A percentile compares a stretch with the other conserved stretches of the same genome.
Conservation (phyloP, 192 early-diverging fungal species). For the Coemansia sp. region DNA sequence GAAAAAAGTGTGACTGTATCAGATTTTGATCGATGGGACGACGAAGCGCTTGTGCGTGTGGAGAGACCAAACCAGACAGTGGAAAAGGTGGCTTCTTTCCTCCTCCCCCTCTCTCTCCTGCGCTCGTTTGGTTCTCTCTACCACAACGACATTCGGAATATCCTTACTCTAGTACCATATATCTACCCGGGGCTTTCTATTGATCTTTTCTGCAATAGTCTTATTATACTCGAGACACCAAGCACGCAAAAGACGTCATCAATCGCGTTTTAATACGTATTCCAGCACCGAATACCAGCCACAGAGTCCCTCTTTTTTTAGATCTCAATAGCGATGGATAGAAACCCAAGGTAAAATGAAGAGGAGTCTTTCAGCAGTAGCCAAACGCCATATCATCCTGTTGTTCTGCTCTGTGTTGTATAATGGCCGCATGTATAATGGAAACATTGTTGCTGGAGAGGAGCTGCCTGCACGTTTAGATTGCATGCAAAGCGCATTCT, state of each 20-base stretch:
- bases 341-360: conserved; percentile 25
- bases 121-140: too few species aligned
- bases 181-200: too few species aligned
- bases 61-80: too few species aligned
- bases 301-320: neutral
- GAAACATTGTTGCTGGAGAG: neutral
- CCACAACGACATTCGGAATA: too few species aligned
- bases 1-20: neutral
- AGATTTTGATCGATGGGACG: neutral
- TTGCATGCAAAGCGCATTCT: neutral
- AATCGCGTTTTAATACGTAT: neutral
- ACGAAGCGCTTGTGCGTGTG: neutral
- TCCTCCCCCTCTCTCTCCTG: too few species aligned
- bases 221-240: too few species aligned
- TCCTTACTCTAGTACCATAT: too few species aligned
- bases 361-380: neutral
- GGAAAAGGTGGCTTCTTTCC: too few species aligned
- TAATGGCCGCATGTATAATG: neutral
- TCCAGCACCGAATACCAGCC: neutral
- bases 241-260: neutral
- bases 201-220: too few species aligned
- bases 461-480: conserved; percentile 6
- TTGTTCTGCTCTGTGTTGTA: neutral
- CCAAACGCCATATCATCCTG: too few species aligned
- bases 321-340: conserved; percentile 13